These are phyloP conservation scores for Hordeum marinum DNA, from an alignment of 176 grass and related monocot genomes.

Conservation along the genomic window DNA sequence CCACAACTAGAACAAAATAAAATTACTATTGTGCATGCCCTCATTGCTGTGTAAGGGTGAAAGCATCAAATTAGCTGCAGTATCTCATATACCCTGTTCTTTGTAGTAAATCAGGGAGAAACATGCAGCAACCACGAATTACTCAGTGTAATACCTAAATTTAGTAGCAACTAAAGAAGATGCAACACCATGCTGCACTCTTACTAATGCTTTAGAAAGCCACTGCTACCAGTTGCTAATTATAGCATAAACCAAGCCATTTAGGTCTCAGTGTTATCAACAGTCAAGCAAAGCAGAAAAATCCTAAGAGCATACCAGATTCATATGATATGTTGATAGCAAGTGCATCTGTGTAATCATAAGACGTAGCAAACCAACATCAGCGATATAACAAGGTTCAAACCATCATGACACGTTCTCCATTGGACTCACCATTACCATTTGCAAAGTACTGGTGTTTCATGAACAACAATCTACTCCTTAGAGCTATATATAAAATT, in stretches of 20 bases:
- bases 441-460: background rate
- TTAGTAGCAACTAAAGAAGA: slow-evolving; percentile 10
- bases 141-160: background rate
- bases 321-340: background rate
- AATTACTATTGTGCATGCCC: background rate
- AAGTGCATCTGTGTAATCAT: slow-evolving; percentile 10
- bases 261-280: background rate
- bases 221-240: background rate
- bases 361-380: background rate
- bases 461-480: background rate
- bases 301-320: background rate
- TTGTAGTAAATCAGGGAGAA: background rate
- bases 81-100: background rate
- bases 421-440: background rate
- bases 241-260: slow-evolving; percentile 4
- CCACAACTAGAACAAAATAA: slow-evolving; percentile 1
- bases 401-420: background rate
- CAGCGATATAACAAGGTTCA: slow-evolving; percentile 21
- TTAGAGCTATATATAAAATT: background rate
- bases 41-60: background rate
- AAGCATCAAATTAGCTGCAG: background rate
- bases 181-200: background rate
- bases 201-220: background rate
- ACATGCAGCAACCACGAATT: background rate
- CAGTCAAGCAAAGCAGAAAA: slow-evolving; percentile 7